phyloP scores from a whole-genome alignment of 2,329 filamentous ascomycete species.

The Tolypocladium pustulatum region DNA sequence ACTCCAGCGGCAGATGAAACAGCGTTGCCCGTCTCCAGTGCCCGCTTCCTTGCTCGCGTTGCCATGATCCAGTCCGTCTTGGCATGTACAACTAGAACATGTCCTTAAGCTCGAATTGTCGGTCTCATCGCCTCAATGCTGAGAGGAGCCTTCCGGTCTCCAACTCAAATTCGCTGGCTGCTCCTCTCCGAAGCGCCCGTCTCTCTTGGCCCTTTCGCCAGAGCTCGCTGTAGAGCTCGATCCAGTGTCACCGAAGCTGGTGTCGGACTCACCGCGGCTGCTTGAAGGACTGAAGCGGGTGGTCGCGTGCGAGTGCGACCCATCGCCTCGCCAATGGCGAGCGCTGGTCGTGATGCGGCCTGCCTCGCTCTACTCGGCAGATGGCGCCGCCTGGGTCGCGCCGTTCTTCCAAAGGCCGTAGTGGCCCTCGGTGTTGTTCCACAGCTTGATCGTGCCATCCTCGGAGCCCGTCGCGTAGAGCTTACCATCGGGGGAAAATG shows the following conservation, averaged over 20 bases:
- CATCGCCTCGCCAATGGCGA: conserved; percentile 1
- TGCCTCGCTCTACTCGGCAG: conserved; percentile 24
- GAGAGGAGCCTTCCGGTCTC: background rate
- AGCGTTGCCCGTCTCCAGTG: background rate
- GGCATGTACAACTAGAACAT: background rate
- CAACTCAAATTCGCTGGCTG: background rate
- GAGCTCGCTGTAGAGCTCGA: conserved; percentile 1
- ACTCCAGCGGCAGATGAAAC: background rate
- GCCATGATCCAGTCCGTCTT: background rate
- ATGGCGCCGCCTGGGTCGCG: conserved; percentile 18
- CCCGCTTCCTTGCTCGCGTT: background rate
- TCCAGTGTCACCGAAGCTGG: background rate
- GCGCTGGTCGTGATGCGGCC: conserved; percentile 8
- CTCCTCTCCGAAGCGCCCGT: background rate
- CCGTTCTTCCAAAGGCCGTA: conserved; percentile 54
- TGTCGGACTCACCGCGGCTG: conserved; percentile 4
- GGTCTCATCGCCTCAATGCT: background rate
- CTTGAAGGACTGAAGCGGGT: conserved; percentile 6
- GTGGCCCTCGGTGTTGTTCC: conserved; percentile 58
- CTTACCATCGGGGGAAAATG: conserved; percentile 91
- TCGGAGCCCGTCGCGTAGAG: conserved; percentile 94
- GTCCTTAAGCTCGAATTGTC: background rate
- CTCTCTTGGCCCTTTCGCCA: background rate
- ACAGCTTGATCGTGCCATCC: conserved; percentile 94
- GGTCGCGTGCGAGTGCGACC: conserved; percentile 3